Base-by-base conservation (phyloP, 2,329 filamentous ascomycete species). In the Apiospora hydei region DNA sequence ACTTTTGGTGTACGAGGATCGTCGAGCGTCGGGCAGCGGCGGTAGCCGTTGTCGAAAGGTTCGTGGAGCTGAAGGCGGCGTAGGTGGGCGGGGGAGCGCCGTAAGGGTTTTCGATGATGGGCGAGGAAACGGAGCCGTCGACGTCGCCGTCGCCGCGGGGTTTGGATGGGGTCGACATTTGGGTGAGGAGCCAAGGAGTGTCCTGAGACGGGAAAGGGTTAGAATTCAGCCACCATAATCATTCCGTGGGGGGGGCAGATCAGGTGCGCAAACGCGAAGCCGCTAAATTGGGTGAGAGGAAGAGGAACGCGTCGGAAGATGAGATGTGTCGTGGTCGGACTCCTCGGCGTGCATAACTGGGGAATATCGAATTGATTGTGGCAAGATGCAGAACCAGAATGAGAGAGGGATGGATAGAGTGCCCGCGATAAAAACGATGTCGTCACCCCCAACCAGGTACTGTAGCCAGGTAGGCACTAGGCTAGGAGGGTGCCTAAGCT, bases 1-100 rank as follows among this genome's bases (percentile, higher is more conserved):
- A 98, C 84, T 98, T 99, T 82, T 98, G 96, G 83, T 98, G 95
- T 26, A 99, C 95, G 77, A 98, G 91, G 77, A 99, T 95, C 72
- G 94, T 97, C 24, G 94, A 97, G 66, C 94, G 91, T 74, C 96
- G 93, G 79, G 93, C 93, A 57, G 91, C 90, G 49, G 91, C 89
- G 14, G 89, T 87, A 44, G 88, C 85, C 72, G 87, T 84, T 71
- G 86, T 86, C 64, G 91, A 92, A 76, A 95, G 89, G 30, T 93
- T 94, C 30, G 92, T 89, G 44, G 96, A 95, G 6, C 96, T 96
- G 85, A 99, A 99, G 78, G 94, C 89, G 75, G 96, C 96, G 80
- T 93, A 91, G 66, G 96, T 98, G 67, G 94, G 92, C 69, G 87
- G 87, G 43, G 84, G 83, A 77, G 81, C 76, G 79, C 76, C 77